A percentile compares a stretch with the other conserved stretches of the same genome.
Conservation (phyloP, 2,329 filamentous ascomycete species). For the Immersiporthe knoxdaviesiana region DNA sequence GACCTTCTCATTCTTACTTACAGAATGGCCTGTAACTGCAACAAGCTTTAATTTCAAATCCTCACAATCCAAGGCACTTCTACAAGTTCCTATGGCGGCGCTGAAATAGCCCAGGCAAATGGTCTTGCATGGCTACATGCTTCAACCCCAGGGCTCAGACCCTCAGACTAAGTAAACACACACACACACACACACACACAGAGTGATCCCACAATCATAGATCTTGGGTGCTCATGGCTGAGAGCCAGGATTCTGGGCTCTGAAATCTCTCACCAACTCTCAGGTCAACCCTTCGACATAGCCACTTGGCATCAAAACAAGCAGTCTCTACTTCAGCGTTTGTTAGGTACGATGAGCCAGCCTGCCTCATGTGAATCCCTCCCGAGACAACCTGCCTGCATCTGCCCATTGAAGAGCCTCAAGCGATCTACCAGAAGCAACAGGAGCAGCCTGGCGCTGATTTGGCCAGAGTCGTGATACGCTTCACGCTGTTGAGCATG, state of each 20-base stretch:
- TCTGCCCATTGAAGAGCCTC: not conserved
- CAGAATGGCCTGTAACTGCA: too few relatives aligned
- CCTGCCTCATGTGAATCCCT: not conserved
- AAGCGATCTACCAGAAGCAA: not conserved
- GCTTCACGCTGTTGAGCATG: not conserved
- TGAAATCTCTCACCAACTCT: not conserved
- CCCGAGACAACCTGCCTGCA: not conserved
- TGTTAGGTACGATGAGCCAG: not conserved
- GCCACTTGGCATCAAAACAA: not conserved
- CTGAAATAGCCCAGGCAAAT: not conserved
- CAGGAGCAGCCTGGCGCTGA: not conserved
- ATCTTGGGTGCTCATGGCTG: not conserved
- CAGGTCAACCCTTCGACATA: not conserved
- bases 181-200: not conserved
- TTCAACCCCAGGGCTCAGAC: not conserved
- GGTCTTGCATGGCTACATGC: not conserved
- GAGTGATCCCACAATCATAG: too few relatives aligned
- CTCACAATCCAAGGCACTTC: too few relatives aligned
- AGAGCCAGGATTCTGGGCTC: not conserved
- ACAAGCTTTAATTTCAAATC: too few relatives aligned
- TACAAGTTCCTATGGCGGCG: not conserved
- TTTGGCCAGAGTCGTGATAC: too few relatives aligned
- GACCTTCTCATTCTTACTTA: too few relatives aligned
- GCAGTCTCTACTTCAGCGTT: not conserved
- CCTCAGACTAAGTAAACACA: not conserved